Base-by-base conservation (phyloP, 202 grass and related monocot species). In the Tripidium arundinaceum region DNA sequence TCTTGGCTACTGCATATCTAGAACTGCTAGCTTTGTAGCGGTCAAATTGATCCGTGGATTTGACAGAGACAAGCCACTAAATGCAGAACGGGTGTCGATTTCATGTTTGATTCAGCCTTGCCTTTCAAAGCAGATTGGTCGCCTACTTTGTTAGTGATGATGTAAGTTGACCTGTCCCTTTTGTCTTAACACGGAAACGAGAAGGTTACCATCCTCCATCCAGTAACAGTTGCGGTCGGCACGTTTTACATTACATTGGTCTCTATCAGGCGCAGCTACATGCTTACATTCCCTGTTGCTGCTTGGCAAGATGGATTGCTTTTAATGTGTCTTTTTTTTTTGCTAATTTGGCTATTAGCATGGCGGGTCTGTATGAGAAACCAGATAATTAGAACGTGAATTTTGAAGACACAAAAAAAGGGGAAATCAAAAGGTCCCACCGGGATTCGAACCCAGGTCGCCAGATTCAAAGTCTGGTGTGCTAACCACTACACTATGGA, bases 391-490 rank as follows among this genome's bases (percentile, higher is more conserved):
- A 15, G 22, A 43, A 18, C 8, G 0, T 11, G 13, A 5, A 46
- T 8, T 65, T 9, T 60, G 26, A 4, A 37, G 8, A 24, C 8
- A 0, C 22, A 50, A 14, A 24, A 4, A 74, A 76, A 28, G 14
- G 1, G 0, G 18, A 10, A 67, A 60, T 68, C 24, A 59, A 83
- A 10, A 94, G 88, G 95, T 91, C 77, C 60, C 68, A 70, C 90
- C 88, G 86, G 88, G 88, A 98, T 94, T 98, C 86, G 84, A 98
- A 98, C 90, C 87, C 95, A 94, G 81, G 90, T 98, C 79, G 90
- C 95, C 90, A 93, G 88, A 98, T 93, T 94, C 92, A 98, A 94
- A 97, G 94, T 97, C 91, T 97, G 91, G 91, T 94, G 94, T 97
- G 94, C 87, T 94, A 97, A 97, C 94, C 91, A 94, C 94, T 92